Base-by-base conservation (phyloP, 2,329 filamentous ascomycete genomes). In the Fusarium sp. region DNA sequence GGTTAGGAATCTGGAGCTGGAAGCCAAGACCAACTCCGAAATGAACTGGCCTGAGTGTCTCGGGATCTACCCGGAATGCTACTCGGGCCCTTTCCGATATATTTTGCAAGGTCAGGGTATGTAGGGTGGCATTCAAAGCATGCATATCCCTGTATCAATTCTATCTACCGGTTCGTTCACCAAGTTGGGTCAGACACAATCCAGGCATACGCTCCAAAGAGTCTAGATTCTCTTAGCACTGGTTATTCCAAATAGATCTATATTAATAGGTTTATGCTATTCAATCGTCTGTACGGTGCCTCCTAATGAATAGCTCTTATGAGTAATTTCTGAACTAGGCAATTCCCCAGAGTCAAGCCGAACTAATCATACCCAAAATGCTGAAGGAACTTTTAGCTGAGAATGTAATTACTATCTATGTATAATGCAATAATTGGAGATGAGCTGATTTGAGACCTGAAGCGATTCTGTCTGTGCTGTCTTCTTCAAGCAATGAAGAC, bases 341-440 rank as follows among this genome's bases (percentile, higher is more conserved):
- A 21, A 38, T n/a, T 6, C 2, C 23, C 5, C 7, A 30, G 2
- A n/a, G 7, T 9, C 7, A 38, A 30, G 19, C 10, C 8, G 8
- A 8, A 18, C 19, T n/a, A 9, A n/a, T 11, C 7, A 12, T 10
- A 21, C 1, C 6, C 6, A 30, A 2, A 7, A 13, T 10, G 15
- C 15, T 5, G 33, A 7, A 28, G 8, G 4, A n/a, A 38, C 9
- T 5, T 28, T 9, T 19, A 37, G 19, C 7, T 11, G 11, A 15
- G 23, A 4, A 4, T 8, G 9, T 28, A 7, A 40, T 33, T 9
- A 7, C 21, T 12, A 40, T 54, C 6, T 54, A n/a, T 18, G 2
- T n/a, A 2, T 9, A n/a, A 12, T n/a, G 5, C 6, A 38, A 18
- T 11, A 15, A 15, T 1, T 19, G 9, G 6, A 6, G 9, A 25